phyloP scores from a whole-genome alignment of 2,329 filamentous ascomycete genomes.

The Sphaerulina vaccinii region DNA sequence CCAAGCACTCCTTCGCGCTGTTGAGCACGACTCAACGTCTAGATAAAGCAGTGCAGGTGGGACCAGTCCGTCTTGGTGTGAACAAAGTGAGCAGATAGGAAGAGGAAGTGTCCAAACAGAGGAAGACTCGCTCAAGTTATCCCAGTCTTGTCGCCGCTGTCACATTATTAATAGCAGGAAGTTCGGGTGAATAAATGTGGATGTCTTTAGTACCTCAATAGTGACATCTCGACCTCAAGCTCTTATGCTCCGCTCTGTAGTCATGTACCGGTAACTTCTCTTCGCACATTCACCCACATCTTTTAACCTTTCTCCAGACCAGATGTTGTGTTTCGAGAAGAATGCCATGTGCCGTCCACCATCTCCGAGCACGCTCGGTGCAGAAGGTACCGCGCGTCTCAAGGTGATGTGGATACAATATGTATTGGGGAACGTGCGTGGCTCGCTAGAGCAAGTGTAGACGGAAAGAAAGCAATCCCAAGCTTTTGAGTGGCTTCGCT shows the following conservation, averaged over 20 bases:
- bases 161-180: constrained; percentile 12
- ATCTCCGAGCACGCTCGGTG: not conserved
- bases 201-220: not conserved
- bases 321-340: not conserved
- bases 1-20: constrained; percentile 4
- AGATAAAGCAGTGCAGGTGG: constrained; percentile 2
- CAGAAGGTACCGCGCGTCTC: not conserved
- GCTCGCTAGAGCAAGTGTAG: not conserved
- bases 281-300: constrained; percentile 11
- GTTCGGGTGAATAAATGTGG: not conserved
- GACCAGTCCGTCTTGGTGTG: not conserved
- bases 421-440: not conserved
- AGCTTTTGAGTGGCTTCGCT: constrained; percentile 13
- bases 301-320: constrained; percentile 1
- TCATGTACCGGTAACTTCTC: not conserved
- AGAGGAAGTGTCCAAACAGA: not conserved
- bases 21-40: constrained; percentile 2
- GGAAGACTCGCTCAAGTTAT: not conserved
- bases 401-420: not conserved
- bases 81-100: not conserved
- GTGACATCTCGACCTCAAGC: not conserved
- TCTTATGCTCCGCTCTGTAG: not conserved
- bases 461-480: constrained; percentile 6
- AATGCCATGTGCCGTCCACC: constrained; percentile 2
- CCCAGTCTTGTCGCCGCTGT: not conserved